These are phyloP conservation scores for Spathaspora passalidarum DNA, from an alignment of 805 yeast genomes.

Conservation along the genomic window DNA sequence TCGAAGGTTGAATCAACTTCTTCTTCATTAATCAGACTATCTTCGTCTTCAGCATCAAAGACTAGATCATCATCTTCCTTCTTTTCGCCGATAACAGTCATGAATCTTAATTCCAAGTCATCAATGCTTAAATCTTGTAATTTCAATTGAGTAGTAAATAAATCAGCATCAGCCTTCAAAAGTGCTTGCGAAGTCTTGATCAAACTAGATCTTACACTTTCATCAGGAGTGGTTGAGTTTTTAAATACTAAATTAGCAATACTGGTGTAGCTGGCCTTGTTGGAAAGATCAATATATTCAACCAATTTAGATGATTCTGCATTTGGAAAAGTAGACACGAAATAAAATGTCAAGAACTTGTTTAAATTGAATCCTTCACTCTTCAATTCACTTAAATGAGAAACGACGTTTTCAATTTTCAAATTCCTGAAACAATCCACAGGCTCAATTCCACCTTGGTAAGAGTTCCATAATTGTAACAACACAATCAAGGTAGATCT, in stretches of 20 bases:
- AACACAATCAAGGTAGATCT: constrained; percentile 37
- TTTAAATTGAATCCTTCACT: constrained; percentile 26
- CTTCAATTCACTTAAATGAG: constrained; percentile 11
- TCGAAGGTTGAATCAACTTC: constrained; percentile 18
- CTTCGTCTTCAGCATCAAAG: constrained; percentile 25
- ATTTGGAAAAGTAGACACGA: constrained; percentile 22
- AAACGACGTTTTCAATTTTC: constrained; percentile 4
- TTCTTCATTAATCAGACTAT: constrained; percentile 14
- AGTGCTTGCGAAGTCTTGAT: constrained; percentile 15
- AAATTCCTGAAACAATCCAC: constrained; percentile 19
- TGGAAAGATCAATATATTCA: constrained; percentile 18
- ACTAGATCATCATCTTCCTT: constrained; percentile 29
- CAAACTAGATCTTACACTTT: constrained; percentile 14
- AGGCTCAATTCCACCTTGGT: constrained; percentile 7
- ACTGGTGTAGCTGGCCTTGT: constrained; percentile 8
- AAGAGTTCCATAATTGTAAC: constrained; percentile 38
- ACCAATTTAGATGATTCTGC: constrained; percentile 19
- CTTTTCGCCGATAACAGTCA: constrained; percentile 50
- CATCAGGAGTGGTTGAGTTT: constrained; percentile 11
- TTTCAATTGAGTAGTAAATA: constrained; percentile 19
- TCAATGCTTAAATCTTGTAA: constrained; percentile 18
- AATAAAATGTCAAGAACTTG: constrained; percentile 29
- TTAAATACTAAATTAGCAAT: constrained; percentile 6
- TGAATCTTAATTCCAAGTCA: constrained; percentile 55
- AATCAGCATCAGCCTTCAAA: constrained; percentile 17